These are phyloP conservation scores for Magnusiomyces ingens DNA, from an alignment of 1,139 yeast genomes.

Conservation along the genomic window DNA sequence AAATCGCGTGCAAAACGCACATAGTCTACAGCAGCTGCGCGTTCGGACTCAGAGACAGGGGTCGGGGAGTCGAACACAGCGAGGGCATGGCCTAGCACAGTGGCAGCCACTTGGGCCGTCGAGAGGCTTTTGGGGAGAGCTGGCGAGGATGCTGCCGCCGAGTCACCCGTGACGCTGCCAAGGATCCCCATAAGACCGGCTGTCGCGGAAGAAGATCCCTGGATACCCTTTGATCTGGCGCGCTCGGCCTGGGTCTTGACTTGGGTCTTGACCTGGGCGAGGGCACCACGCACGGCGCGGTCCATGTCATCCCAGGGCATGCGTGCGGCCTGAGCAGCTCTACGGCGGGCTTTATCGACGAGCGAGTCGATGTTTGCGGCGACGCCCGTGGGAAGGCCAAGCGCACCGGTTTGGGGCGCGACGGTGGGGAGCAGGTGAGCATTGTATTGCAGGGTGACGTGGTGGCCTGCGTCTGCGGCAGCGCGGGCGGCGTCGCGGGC, in stretches of 20 bases:
- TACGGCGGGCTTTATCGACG: background rate
- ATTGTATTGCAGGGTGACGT: background rate
- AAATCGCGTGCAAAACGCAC: conserved; percentile 1
- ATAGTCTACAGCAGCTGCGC: background rate
- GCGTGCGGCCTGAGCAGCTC: background rate
- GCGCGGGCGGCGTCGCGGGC: no score
- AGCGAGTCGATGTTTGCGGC: background rate
- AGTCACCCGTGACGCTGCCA: no score
- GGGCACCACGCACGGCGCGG: background rate
- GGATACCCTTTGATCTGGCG: background rate
- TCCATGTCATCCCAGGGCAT: background rate
- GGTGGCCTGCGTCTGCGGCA: background rate
- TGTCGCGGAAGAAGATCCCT: no score
- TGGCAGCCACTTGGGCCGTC: no score
- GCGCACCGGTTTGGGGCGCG: background rate
- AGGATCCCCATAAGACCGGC: no score
- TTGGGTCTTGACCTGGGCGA: background rate
- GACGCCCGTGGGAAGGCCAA: background rate
- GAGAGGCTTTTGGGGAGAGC: no score
- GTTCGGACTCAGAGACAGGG: background rate
- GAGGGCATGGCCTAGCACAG: no score
- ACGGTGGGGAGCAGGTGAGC: background rate
- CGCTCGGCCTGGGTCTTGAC: background rate
- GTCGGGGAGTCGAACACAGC: no score
- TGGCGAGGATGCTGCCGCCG: no score